Evolutionary conservation across 352 stramenopile genomes (phyloP).

Genomic region (Pythium vanterpoolii): DNA sequence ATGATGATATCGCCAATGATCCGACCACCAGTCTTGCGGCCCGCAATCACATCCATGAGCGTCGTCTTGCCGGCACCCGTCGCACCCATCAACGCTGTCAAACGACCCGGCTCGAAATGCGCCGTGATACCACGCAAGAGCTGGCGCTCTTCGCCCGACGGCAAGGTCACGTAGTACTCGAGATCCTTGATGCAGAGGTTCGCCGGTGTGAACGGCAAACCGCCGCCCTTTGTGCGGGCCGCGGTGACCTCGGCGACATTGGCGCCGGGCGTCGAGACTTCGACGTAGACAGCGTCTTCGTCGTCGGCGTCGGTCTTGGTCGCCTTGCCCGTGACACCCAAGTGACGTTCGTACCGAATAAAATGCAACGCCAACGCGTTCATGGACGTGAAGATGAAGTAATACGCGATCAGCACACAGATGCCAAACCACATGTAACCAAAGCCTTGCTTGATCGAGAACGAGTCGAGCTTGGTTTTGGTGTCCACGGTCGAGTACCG

Average conservation of each 20-base stretch:
- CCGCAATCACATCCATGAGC: constrained; percentile 69
- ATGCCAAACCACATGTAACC: constrained; percentile 55
- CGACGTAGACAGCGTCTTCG: constrained; percentile 35
- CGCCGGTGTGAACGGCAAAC: constrained; percentile 35
- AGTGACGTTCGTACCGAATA: constrained; percentile 51
- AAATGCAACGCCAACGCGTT: constrained; percentile 45
- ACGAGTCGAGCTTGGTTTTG: constrained; percentile 15
- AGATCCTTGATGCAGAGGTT: constrained; percentile 44
- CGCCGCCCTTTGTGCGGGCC: constrained; percentile 23
- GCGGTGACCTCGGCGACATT: background rate
- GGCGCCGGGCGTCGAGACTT: constrained; percentile 31
- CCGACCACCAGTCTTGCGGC: constrained; percentile 64
- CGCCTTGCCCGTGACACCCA: constrained; percentile 33
- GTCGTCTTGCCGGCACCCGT: constrained; percentile 59
- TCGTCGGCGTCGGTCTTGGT: constrained; percentile 29
- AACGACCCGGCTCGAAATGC: constrained; percentile 51
- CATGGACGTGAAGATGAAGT: constrained; percentile 48
- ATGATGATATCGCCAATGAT: constrained; percentile 86
- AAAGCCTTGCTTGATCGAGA: constrained; percentile 32
- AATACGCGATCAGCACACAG: constrained; percentile 41
- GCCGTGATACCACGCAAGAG: constrained; percentile 40
- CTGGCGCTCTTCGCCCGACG: constrained; percentile 43
- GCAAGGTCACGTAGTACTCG: constrained; percentile 50
- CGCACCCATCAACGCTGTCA: constrained; percentile 78
- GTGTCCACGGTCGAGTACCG: background rate